Base-by-base conservation (phyloP, 352 stramenopile species). In the Phytophthora fragariaefolia region DNA sequence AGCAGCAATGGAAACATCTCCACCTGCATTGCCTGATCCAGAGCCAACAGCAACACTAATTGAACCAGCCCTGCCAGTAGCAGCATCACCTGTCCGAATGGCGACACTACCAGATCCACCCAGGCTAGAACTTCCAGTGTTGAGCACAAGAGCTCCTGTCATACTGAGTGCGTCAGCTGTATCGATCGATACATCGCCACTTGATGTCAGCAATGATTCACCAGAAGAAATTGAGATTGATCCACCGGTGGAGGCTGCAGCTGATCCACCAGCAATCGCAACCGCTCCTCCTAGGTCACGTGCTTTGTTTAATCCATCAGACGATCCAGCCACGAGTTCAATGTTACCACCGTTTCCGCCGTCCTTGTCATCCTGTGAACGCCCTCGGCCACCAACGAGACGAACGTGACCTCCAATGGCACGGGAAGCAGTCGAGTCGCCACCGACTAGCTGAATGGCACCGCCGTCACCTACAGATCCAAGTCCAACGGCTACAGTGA, bases 271-370 rank as follows among this genome's bases (percentile, higher is more conserved):
- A 61, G 36, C 42, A 36, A 91, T 70, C 13, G 34, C 47, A 34
- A 90, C 50, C 23, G 48, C 45, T 13, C 77, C 83, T 57, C 70
- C 77, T 60, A 71, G 57, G 63, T 92, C 80, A 6, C 24, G 23
- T 2, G 36, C 65, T 27, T 52, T 62, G 63, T 82, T 87, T 32
- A 58, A 59, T 2, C 83, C 83, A 58, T 61, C 54, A 20, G 84
- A 74, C 20, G 66, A 50, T 20, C 86, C 86, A 24, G 81, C 85
- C 12, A 51, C 20, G 40, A 95, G 67, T 7, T 74, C 57, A n/a
- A 92, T 58, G 58, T 71, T 52, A 45, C 83, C 83, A 23, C 83
- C 83, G 42, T 85, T 80, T 27, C 87, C 87, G 43, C 82, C 82
- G 50, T 83, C 71, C 23, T 82, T 87, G 20, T 83, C 74, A 50